Base-by-base conservation (phyloP, 73 alveolate genomes). In the Tetrahymena malaccensis region DNA sequence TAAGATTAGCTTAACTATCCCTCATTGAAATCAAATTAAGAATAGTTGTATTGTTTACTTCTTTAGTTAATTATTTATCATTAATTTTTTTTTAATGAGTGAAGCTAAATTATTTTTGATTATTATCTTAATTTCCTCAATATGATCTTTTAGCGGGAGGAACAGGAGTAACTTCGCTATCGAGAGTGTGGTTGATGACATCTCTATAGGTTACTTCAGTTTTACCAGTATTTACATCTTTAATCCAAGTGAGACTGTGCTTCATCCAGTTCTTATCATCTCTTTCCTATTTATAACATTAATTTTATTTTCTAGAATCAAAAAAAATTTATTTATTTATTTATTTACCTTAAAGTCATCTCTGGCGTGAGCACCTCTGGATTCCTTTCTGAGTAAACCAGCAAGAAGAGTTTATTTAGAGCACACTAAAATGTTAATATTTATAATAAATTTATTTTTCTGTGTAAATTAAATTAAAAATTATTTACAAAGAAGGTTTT, bases 281-380 rank as follows among this genome's bases (percentile, higher is more conserved):
- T 97, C 99, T 96, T 38, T 97, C 98, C 34, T 98, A 97, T 70
- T 70, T 27, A 25, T n/a, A 25, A 12, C 19, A 27, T 19, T 70
- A 7, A 70, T 25, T 27, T 70, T 11, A 25, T 4, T 70, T 56
- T 22, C 6, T 12, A 4, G 9, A 7, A 70, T 19, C 8, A 19
- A 70, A 1, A 22, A 70, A n/a, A 70, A n/a, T n/a, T n/a, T 0
- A n/a, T 0, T 11, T 70, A n/a, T 11, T 27, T 11, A 70, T n/a
- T 0, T 8, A 27, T 19, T 70, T 70, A 70, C 89, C 89, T 70
- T 70, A 95, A 33, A 97, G 85, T 97, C 99, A 70, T 97, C 99
- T 97, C 98, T 97, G 57, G 99, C 99, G 93, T 97, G 99, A 93
- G 99, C 98, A 35, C 99, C 98, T 96, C 99, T 94, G 17, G 99